Evolutionary conservation across 192 early-diverging fungal species (phyloP), one percentile per base, ranked within the genome.

Genomic region (Anaeromyces robustus): DNA sequence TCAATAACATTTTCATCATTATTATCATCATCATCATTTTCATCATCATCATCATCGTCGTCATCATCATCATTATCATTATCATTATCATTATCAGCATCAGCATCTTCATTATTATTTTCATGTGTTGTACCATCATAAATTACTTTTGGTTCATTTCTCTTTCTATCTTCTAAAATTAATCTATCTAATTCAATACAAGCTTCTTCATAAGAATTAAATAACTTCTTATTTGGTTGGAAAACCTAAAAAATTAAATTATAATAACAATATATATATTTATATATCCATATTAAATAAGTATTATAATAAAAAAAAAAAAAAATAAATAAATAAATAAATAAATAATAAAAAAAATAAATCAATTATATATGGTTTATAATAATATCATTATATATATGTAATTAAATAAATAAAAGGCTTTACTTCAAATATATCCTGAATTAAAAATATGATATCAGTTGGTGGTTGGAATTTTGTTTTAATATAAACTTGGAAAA

Each of bases 141-240:
- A 82, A 81, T 87, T 9, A 68, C 52, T 9, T 68, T 68, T 7
- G 52, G 52, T n/a, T 68, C 52, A 68, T 68, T 68, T 68, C 26
- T 68, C 28, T 68, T 68, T 68, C 52, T 68, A 68, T 68, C 87
- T 29, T 87, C 84, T 78, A 85, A 81, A 1, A 90, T 86, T 26
- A 93, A 85, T 2, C 81, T 80, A 78, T 92, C 91, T 12, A 95
- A 89, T 77, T 85, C 89, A 12, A 87, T 89, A 77, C 89, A 90
- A 30, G 95, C 96, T 79, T 94, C 95, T 81, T 97, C 96, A 79
- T 92, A 98, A 12, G 85, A 88, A 77, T 87, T 86, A 68, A 87
- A 90, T 22, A 93, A 84, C 28, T 81, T 77, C 77, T 91, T 78
- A 2, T 91, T 89, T 22, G 95, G 92, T 29, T 94, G 86, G 26